phyloP scores from a whole-genome alignment of 371 early-diverging fungal species.

The Mortierella sp. region DNA sequence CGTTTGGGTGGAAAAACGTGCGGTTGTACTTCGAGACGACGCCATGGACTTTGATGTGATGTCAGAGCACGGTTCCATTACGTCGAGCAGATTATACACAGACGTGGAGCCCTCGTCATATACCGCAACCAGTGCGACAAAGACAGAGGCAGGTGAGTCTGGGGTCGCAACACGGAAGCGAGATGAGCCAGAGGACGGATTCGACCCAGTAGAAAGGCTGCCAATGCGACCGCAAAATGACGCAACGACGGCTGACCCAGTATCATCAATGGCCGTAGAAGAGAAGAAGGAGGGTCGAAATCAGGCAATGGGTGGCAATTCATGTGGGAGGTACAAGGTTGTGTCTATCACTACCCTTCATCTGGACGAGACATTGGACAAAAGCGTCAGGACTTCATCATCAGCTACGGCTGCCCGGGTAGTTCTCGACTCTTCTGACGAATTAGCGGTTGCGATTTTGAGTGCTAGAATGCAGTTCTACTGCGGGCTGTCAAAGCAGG shows the following conservation, averaged over 20 bases:
- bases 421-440: constrained; percentile 22
- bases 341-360: constrained; percentile 1
- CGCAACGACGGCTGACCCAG: background rate
- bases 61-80: constrained; percentile 40
- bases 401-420: background rate
- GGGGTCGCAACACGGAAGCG: constrained; percentile 18
- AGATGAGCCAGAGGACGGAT: constrained; percentile 33
- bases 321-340: constrained; percentile 10
- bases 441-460: constrained; percentile 12
- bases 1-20: constrained; percentile 51
- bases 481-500: constrained; percentile 1
- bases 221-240: too few species aligned
- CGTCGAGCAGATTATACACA: constrained; percentile 8
- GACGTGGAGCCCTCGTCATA: constrained; percentile 7
- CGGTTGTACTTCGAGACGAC: constrained; percentile 44
- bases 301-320: background rate
- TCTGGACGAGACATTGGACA: background rate
- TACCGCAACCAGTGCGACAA: background rate
- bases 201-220: constrained; percentile 16
- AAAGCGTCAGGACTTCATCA: background rate
- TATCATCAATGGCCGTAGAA: background rate
- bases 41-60: constrained; percentile 36
- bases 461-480: constrained; percentile 29
- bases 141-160: background rate
- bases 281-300: background rate